phyloP scores from a whole-genome alignment of 305 asterid species.

The Stenogyne calaminthoides region DNA sequence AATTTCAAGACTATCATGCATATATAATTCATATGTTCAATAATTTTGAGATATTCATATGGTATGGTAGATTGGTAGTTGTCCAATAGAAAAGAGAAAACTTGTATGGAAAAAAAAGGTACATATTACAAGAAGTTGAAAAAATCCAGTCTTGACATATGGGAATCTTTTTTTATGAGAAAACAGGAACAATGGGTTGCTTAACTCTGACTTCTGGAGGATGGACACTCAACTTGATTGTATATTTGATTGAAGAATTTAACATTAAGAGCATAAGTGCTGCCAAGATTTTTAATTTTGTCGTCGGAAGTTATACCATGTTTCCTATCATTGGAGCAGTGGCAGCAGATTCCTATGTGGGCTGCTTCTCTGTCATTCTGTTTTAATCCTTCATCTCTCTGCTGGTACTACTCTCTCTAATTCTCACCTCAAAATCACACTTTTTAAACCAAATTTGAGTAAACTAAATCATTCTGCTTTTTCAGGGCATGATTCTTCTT shows the following conservation, averaged over 20 bases:
- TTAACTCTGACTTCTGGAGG: constrained; percentile 54
- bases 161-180: not conserved
- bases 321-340: constrained; percentile 66
- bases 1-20: not conserved
- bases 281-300: constrained; percentile 57
- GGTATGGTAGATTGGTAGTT: too few relatives aligned
- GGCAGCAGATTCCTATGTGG: constrained; percentile 61
- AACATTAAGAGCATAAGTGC: constrained; percentile 60
- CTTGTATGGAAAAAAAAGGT: too few relatives aligned
- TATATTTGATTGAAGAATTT: constrained; percentile 65
- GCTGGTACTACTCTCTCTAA: constrained; percentile 45
- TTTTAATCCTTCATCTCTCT: constrained; percentile 58
- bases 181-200: constrained; percentile 53
- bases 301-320: constrained; percentile 55
- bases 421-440: not conserved
- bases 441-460: too few relatives aligned
- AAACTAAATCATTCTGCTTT: not conserved
- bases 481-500: constrained; percentile 53
- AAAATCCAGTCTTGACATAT: not conserved
- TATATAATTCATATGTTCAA: not conserved
- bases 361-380: constrained; percentile 68
- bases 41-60: not conserved
- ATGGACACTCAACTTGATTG: constrained; percentile 61
- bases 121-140: too few relatives aligned
- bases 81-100: too few relatives aligned